Evolutionary conservation across 1,139 yeast genomes (phyloP).

Genomic region (Pichia norvegensis): DNA sequence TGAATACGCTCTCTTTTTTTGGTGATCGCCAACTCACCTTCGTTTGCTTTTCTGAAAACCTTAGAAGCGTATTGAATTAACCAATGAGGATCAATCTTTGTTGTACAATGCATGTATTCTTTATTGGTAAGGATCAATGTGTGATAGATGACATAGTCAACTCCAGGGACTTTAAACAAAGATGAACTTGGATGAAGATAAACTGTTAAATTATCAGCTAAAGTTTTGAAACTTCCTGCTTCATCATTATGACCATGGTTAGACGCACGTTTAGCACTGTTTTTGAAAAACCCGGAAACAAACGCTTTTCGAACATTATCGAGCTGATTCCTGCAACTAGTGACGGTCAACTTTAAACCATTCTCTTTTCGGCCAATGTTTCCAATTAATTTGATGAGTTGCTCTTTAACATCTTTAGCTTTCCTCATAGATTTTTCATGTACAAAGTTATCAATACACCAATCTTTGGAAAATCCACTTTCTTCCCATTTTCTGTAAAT

Average conservation of each 20-base stretch:
- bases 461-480: conserved; percentile 50
- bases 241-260: conserved; percentile 31
- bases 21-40: conserved; percentile 29
- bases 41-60: conserved; percentile 62
- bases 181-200: conserved; percentile 86
- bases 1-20: conserved; percentile 38
- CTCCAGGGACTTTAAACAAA: conserved; percentile 49
- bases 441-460: conserved; percentile 79
- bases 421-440: conserved; percentile 73
- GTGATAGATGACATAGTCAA: conserved; percentile 63
- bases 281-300: conserved; percentile 83
- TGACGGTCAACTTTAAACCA: conserved; percentile 16
- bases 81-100: conserved; percentile 81
- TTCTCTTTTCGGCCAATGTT: conserved; percentile 40
- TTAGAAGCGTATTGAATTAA: conserved; percentile 78
- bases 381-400: conserved; percentile 54
- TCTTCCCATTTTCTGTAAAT: conserved; percentile 75
- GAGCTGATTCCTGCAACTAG: conserved; percentile 54
- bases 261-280: conserved; percentile 71
- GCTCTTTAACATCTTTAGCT: conserved; percentile 74
- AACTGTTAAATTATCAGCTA: conserved; percentile 72
- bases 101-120: conserved; percentile 88
- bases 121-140: conserved; percentile 71
- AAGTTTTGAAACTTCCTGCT: conserved; percentile 64
- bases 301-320: conserved; percentile 64